A percentile compares a stretch with the other conserved stretches of the same genome.
Evolutionary conservation across 2,329 filamentous ascomycete species (phyloP).

Genomic region (Botrytis hyacinthi): DNA sequence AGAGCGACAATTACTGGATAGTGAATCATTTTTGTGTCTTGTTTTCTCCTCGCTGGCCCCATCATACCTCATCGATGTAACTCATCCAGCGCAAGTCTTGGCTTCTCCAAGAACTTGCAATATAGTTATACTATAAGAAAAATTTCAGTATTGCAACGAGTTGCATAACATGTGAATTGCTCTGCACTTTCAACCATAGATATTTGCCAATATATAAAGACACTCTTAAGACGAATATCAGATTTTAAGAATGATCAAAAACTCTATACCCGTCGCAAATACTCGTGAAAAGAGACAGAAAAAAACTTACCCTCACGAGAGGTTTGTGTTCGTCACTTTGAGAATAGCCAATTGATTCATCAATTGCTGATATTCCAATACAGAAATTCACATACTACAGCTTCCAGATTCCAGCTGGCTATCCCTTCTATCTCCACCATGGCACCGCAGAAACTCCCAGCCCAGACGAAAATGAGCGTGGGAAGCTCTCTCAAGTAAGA

Average conservation of each 20-base stretch:
- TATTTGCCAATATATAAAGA: not conserved
- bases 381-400: not conserved
- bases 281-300: not conserved
- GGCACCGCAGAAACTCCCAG: not conserved
- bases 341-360: not conserved
- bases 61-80: not conserved
- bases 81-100: not conserved
- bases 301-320: not conserved
- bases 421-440: not conserved
- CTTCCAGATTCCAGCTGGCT: not conserved
- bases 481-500: not conserved
- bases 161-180: not conserved
- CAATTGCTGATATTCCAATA: not conserved
- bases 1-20: not conserved
- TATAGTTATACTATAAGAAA: not conserved
- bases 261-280: not conserved
- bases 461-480: not conserved
- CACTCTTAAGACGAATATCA: not conserved
- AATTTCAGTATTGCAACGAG: not conserved
- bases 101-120: not conserved
- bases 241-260: not conserved
- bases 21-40: fast-evolving
- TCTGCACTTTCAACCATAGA: fast-evolving
- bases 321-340: not conserved
- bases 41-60: not conserved